Evolutionary conservation across 2,329 filamentous ascomycete species (phyloP).

Genomic region (Phaeoacremonium minimum): DNA sequence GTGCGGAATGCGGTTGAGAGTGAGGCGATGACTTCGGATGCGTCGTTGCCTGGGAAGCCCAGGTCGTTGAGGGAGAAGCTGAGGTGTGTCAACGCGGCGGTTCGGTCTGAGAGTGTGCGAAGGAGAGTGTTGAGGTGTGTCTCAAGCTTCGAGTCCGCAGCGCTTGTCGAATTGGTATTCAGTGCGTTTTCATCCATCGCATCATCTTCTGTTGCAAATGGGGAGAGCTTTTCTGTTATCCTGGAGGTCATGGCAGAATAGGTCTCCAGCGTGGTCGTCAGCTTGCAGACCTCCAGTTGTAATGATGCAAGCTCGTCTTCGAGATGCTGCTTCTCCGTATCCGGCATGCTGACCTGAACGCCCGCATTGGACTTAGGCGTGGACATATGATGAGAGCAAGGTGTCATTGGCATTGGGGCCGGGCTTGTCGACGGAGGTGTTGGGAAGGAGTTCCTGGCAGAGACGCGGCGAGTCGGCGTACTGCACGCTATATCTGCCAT

Average conservation of each 20-base stretch:
- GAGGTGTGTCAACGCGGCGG: slow-evolving; percentile 39
- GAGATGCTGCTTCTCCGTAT: slow-evolving; percentile 34
- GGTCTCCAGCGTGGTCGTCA: slow-evolving; percentile 40
- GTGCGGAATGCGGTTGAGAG: slow-evolving; percentile 47
- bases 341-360: slow-evolving; percentile 35
- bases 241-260: slow-evolving; percentile 37
- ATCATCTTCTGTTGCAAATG: slow-evolving; percentile 16
- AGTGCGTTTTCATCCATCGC: neutral
- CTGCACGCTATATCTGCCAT: slow-evolving; percentile 46
- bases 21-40: slow-evolving; percentile 41
- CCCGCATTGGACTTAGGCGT: slow-evolving; percentile 26
- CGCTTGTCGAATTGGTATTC: slow-evolving; percentile 4
- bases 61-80: slow-evolving; percentile 39
- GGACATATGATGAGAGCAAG: slow-evolving; percentile 22
- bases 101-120: slow-evolving; percentile 41
- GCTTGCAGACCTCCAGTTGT: slow-evolving; percentile 41
- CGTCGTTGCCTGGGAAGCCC: slow-evolving; percentile 45
- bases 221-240: slow-evolving; percentile 29
- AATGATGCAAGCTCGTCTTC: slow-evolving; percentile 44
- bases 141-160: slow-evolving; percentile 30
- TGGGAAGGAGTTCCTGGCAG: slow-evolving; percentile 41
- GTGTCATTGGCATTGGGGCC: slow-evolving; percentile 26
- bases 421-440: slow-evolving; percentile 54
- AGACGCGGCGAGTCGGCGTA: slow-evolving; percentile 37
- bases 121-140: slow-evolving; percentile 36